phyloP scores from a whole-genome alignment of 257 asterid species.

The Penstemon barbatus region DNA sequence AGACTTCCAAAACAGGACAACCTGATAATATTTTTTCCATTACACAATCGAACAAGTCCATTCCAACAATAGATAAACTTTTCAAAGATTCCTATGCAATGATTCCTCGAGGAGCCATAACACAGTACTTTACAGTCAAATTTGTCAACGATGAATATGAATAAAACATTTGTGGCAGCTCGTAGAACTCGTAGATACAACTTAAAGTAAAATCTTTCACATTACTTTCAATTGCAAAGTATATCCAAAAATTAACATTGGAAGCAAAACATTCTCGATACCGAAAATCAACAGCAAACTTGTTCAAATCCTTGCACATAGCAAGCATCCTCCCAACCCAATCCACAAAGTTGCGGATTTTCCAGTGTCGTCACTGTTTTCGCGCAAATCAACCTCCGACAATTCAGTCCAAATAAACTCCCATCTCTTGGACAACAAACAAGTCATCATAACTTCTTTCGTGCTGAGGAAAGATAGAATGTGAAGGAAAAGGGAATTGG shows the following conservation, averaged over 20 bases:
- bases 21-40: conserved; percentile 11
- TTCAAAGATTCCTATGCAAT: not conserved
- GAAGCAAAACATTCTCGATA: not conserved
- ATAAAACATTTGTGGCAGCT: not conserved
- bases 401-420: too few species aligned
- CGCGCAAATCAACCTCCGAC: too few species aligned
- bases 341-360: too few species aligned
- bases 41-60: not conserved
- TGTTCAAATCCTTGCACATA: not conserved
- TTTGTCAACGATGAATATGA: not conserved
- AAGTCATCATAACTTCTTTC: not conserved
- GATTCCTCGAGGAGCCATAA: not conserved
- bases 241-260: not conserved
- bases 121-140: not conserved
- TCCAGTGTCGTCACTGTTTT: too few species aligned
- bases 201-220: not conserved
- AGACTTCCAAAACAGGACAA: conserved; percentile 15
- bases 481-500: not conserved
- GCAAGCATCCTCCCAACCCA: not conserved
- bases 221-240: not conserved
- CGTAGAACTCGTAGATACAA: not conserved
- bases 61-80: not conserved
- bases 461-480: not conserved
- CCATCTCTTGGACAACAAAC: not conserved
- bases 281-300: not conserved